Conservation (phyloP, 495 filamentous ascomycete species). For the Aspergillus nidulans region DNA sequence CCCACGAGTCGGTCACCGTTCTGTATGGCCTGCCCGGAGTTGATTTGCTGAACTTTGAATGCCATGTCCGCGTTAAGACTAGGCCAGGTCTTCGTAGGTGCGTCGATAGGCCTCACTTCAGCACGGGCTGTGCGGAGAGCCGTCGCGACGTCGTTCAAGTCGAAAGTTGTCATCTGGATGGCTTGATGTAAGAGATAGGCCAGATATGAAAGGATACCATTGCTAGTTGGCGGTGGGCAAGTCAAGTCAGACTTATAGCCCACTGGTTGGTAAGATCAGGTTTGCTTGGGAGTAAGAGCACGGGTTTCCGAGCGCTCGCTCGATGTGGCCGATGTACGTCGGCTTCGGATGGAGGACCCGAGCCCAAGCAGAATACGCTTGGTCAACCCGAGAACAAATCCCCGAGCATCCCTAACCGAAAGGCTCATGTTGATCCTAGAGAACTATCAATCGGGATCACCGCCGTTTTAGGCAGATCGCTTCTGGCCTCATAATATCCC, state of each 20-base stretch:
- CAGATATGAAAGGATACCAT: background rate
- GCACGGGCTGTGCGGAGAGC: constrained; percentile 14
- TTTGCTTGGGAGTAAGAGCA: background rate
- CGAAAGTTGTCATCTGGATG: background rate
- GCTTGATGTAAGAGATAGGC: background rate
- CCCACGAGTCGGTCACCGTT: constrained; percentile 19
- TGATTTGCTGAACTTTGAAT: constrained; percentile 18
- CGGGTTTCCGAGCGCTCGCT: too few relatives aligned
- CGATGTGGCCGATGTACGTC: background rate
- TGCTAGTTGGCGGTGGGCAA: background rate
- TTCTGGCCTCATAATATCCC: background rate
- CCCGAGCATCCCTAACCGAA: background rate
- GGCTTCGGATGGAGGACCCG: background rate
- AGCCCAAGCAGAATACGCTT: background rate
- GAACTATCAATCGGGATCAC: background rate
- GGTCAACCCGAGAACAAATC: background rate
- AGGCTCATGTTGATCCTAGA: background rate
- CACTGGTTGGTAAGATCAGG: background rate
- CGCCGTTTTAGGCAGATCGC: too few relatives aligned
- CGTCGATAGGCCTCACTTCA: constrained; percentile 8
- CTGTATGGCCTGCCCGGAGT: constrained; percentile 9
- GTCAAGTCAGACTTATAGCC: background rate
- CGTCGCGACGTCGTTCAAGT: constrained; percentile 8
- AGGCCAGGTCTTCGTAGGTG: constrained; percentile 19
- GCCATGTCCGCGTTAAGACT: constrained; percentile 12